Base-by-base conservation (phyloP, 805 yeast genomes). In the Metschnikowia continentalis region DNA sequence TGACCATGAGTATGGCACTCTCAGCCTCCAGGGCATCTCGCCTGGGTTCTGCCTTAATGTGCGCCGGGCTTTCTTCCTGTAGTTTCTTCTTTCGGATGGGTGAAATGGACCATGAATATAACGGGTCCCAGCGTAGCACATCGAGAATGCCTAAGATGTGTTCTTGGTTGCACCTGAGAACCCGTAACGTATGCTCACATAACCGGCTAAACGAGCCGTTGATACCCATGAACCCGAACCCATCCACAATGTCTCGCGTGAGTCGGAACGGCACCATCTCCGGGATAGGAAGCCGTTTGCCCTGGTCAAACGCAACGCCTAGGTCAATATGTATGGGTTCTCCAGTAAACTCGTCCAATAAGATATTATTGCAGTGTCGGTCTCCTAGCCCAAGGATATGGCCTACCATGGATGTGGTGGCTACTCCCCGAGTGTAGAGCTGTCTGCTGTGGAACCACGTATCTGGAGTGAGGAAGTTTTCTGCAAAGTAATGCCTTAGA, bases 251-350 rank as follows among this genome's bases (percentile, higher is more conserved):
- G 64, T 95, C 97, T 51, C 96, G 73, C 0, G 98, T 89, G 35
- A 95, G 71, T 54, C 99, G 70, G 64, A 94, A 95, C 4, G 99
- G 99, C 5, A 95, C 96, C 0, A 87, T 77, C 61, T 94, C 99
- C 0, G 99, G 99, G 7, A 92, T 80, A 0, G 92, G 85, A 37
- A 94, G 71, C 13, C 83, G 69, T 59, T 80, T 83, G 0, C 98
- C 99, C 61, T 90, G 97, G 65, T 94, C 99, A 71, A 94, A 94
- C 0, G 98, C 95, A 42, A 94, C 91, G 0, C 99, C 99, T 15
- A 94, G 71, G 66, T 94, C 99, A 58, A 94, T 95, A 64, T 95
- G 99, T 23, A 94, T 84, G 0, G 97, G 96, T 59, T 91, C 97
- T 0, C 98, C 98, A 0, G 88, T 78, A n/a, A 65, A 61, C 45